These are phyloP conservation scores for Penicillium robsamsonii DNA, from an alignment of 495 filamentous ascomycete genomes.

Conservation along the genomic window DNA sequence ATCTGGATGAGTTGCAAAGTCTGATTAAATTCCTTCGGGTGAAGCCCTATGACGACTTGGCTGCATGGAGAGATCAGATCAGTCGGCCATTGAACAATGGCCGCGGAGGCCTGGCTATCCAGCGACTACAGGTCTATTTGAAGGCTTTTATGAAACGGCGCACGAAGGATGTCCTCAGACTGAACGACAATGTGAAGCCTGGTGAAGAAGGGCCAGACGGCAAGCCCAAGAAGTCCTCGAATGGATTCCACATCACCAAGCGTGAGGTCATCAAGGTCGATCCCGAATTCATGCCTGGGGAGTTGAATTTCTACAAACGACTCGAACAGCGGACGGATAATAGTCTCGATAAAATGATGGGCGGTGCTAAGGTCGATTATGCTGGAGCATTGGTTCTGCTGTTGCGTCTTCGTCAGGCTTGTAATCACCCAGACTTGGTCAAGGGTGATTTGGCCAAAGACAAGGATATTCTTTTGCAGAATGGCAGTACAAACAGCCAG, in stretches of 20 bases:
- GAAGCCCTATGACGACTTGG: constrained; percentile 78
- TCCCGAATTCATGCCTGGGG: constrained; percentile 73
- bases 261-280: constrained; percentile 80
- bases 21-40: constrained; percentile 92
- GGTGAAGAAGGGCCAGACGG: constrained; percentile 52
- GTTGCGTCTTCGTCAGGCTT: constrained; percentile 83
- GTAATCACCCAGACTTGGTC: constrained; percentile 88
- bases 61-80: constrained; percentile 85
- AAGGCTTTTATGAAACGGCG: constrained; percentile 94
- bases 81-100: constrained; percentile 80
- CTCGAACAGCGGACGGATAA: constrained; percentile 81
- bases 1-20: constrained; percentile 93
- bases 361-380: constrained; percentile 67
- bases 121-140: constrained; percentile 76
- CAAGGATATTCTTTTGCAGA: constrained; percentile 74
- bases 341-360: constrained; percentile 85
- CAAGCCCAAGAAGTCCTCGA: constrained; percentile 48
- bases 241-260: constrained; percentile 80
- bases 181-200: constrained; percentile 71
- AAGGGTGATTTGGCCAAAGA: constrained; percentile 82
- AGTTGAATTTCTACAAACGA: constrained; percentile 80
- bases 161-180: constrained; percentile 90
- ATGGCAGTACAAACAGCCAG: constrained; percentile 44
- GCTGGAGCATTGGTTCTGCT: constrained; percentile 84
- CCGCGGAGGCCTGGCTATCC: constrained; percentile 83